phyloP scores from a whole-genome alignment of 306 rosid species.

The Pyrus betulifolia region DNA sequence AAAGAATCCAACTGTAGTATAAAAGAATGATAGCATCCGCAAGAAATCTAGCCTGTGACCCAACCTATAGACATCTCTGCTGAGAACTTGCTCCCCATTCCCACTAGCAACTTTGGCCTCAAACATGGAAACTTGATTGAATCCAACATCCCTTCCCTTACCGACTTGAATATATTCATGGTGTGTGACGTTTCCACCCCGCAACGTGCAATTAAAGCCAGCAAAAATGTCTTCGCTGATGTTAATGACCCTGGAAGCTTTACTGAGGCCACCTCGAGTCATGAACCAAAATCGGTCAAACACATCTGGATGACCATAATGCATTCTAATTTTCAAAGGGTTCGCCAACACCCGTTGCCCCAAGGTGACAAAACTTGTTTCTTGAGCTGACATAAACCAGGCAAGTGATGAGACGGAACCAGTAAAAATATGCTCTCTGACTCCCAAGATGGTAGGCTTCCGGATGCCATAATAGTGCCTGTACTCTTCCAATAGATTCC shows the following conservation, averaged over 20 bases:
- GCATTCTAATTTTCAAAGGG: slow-evolving; percentile 81
- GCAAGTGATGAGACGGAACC: slow-evolving; percentile 95
- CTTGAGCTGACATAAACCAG: slow-evolving; percentile 95
- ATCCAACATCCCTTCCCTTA: slow-evolving; percentile 89
- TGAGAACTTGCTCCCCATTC: slow-evolving; percentile 79
- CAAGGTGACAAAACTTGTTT: slow-evolving; percentile 84
- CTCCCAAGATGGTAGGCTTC: slow-evolving; percentile 84
- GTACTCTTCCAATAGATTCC: slow-evolving; percentile 75
- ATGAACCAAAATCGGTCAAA: slow-evolving; percentile 82
- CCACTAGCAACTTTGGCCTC: slow-evolving; percentile 95
- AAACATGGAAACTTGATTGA: slow-evolving; percentile 84
- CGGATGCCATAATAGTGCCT: slow-evolving; percentile 49
- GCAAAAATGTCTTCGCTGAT: slow-evolving; percentile 90
- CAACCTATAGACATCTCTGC: slow-evolving; percentile 78
- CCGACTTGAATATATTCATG: slow-evolving; percentile 95
- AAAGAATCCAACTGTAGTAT: slow-evolving; percentile 81
- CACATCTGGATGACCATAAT: slow-evolving; percentile 96
- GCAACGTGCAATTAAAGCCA: slow-evolving; percentile 80
- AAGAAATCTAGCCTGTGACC: slow-evolving; percentile 87
- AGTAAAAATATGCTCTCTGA: slow-evolving; percentile 80
- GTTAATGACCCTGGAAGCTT: slow-evolving; percentile 88
- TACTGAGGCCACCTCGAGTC: slow-evolving; percentile 88
- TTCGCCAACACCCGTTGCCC: slow-evolving; percentile 87
- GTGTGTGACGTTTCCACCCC: slow-evolving; percentile 83
- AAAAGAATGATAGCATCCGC: slow-evolving; percentile 78